These are phyloP conservation scores for Mortierella claussenii DNA, from an alignment of 192 early-diverging fungal species.

Conservation along the genomic window DNA sequence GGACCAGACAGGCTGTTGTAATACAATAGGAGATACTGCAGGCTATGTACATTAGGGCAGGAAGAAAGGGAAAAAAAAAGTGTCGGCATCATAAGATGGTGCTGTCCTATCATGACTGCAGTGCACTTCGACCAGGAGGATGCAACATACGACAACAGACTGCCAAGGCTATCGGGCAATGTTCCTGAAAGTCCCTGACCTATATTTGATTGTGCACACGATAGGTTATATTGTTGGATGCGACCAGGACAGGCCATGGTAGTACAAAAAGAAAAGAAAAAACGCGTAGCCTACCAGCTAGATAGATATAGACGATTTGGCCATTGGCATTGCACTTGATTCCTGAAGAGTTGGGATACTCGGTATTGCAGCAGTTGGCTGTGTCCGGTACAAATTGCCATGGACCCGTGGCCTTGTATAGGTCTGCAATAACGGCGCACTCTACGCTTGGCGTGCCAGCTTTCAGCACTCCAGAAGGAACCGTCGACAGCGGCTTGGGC, in stretches of 20 bases:
- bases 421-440: conserved; percentile 24
- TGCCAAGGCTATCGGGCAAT: conserved; percentile 29
- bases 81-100: too few species aligned
- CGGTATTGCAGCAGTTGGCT: conserved; percentile 42
- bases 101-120: too few species aligned
- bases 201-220: not conserved
- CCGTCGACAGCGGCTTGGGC: not conserved
- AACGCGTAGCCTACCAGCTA: conserved; percentile 16
- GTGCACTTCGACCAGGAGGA: not conserved
- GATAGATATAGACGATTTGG: conserved; percentile 41
- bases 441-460: conserved; percentile 30
- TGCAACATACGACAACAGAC: conserved; percentile 10
- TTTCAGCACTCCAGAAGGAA: conserved; percentile 24
- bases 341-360: conserved; percentile 30
- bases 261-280: not conserved
- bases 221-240: not conserved
- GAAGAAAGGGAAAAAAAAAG: too few species aligned
- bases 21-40: conserved; percentile 35
- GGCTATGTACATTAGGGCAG: conserved; percentile 1
- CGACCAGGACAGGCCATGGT: too few species aligned
- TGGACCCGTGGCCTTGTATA: conserved; percentile 44
- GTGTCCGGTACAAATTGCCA: conserved; percentile 51
- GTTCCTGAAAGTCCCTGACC: conserved; percentile 41
- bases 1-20: conserved; percentile 41
- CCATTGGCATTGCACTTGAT: conserved; percentile 38